These are phyloP conservation scores for Epicoccum nigrum DNA, from an alignment of 2,329 filamentous ascomycete species.

Conservation along the genomic window DNA sequence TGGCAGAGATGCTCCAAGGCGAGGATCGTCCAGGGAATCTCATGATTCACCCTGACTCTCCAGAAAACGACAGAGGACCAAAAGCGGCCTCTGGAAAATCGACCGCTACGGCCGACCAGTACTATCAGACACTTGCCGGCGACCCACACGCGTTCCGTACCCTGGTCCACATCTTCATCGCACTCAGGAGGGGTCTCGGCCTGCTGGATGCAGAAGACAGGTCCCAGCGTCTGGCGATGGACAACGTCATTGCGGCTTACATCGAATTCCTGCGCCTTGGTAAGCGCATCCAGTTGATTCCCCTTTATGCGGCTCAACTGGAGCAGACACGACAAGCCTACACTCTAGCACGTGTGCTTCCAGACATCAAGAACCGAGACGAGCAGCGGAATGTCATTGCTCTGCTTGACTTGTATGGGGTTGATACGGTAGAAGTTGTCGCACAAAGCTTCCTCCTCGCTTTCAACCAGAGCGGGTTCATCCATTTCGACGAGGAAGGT, in stretches of 20 bases:
- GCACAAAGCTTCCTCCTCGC: constrained; percentile 65
- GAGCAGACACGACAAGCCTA: constrained; percentile 68
- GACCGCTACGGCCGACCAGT: constrained; percentile 29
- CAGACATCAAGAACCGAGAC: constrained; percentile 69
- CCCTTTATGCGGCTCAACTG: constrained; percentile 85
- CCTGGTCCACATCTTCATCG: constrained; percentile 63
- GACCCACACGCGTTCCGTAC: constrained; percentile 54
- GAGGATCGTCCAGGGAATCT: constrained; percentile 37
- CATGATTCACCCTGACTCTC: constrained; percentile 40
- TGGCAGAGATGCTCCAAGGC: constrained; percentile 47
- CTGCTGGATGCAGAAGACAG: constrained; percentile 25
- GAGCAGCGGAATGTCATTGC: constrained; percentile 72
- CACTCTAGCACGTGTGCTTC: constrained; percentile 76
- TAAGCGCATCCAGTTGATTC: constrained; percentile 77
- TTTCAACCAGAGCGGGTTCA: constrained; percentile 32
- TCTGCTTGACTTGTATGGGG: constrained; percentile 75
- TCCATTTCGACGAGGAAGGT: constrained; percentile 29
- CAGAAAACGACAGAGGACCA: constrained; percentile 23
- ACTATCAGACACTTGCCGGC: constrained; percentile 43
- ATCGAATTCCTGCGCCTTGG: constrained; percentile 77
- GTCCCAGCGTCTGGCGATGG: constrained; percentile 54
- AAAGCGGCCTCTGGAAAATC: constrained; percentile 28
- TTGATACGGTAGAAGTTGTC: constrained; percentile 77
- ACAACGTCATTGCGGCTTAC: constrained; percentile 82
- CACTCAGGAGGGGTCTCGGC: constrained; percentile 61